Conservation (phyloP, 2,329 filamentous ascomycete species). For the Fusarium drepaniforme region DNA sequence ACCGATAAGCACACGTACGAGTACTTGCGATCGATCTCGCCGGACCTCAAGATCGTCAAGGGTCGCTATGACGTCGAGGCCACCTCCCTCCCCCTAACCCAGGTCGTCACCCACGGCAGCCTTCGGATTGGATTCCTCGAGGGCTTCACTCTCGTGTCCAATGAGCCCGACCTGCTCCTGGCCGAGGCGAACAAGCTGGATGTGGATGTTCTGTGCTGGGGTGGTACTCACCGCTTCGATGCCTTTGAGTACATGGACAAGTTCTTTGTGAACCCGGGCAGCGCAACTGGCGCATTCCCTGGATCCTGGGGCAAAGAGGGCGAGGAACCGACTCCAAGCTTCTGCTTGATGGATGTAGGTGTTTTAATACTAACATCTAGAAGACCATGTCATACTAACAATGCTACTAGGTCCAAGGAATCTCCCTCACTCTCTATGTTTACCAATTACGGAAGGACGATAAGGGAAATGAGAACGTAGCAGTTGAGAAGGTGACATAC, state of each 20-base stretch:
- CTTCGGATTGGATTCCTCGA: constrained; percentile 76
- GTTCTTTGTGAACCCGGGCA: constrained; percentile 79
- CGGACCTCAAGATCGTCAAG: constrained; percentile 78
- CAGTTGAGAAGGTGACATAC: constrained; percentile 88
- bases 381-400: constrained; percentile 34
- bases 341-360: constrained; percentile 98
- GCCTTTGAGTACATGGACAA: constrained; percentile 81
- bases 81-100: constrained; percentile 72
- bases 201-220: constrained; percentile 77
- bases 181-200: constrained; percentile 77
- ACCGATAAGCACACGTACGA: constrained; percentile 86
- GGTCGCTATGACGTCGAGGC: constrained; percentile 76
- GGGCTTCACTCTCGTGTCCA: constrained; percentile 76
- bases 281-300: constrained; percentile 73
- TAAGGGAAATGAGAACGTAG: constrained; percentile 82
- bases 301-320: constrained; percentile 68
- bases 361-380: neutral
- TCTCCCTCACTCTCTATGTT: constrained; percentile 94
- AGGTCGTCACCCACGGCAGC: constrained; percentile 74
- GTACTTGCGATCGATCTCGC: constrained; percentile 80
- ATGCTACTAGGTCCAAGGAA: constrained; percentile 83
- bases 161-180: constrained; percentile 74
- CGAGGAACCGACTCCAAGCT: constrained; percentile 88
- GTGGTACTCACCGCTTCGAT: constrained; percentile 76
- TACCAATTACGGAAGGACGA: constrained; percentile 86